These are phyloP conservation scores for Naumovozyma castellii DNA, from an alignment of 805 yeast species.

Conservation along the genomic window DNA sequence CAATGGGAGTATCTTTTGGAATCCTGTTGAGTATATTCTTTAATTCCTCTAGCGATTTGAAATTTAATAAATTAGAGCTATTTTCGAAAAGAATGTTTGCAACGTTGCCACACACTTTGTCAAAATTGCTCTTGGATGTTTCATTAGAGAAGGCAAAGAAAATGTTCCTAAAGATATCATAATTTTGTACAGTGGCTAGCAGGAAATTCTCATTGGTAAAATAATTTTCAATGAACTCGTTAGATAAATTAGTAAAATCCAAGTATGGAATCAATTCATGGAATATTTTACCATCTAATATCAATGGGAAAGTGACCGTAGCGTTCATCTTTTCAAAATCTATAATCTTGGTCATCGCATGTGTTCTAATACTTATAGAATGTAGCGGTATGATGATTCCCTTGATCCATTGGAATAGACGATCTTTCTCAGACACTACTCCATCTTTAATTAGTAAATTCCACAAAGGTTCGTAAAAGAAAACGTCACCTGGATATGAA, in stretches of 20 bases:
- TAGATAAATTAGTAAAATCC: slow-evolving; percentile 5
- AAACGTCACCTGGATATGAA: slow-evolving; percentile 9
- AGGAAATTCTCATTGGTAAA: slow-evolving; percentile 13
- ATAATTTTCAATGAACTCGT: slow-evolving; percentile 10
- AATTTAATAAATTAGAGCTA: slow-evolving; percentile 7
- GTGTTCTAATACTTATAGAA: slow-evolving; percentile 15
- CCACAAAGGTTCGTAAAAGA: slow-evolving; percentile 21
- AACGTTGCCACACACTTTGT: not conserved
- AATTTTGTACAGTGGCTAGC: slow-evolving; percentile 9
- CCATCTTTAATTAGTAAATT: slow-evolving; percentile 1
- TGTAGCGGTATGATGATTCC: slow-evolving; percentile 26
- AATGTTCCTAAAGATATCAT: slow-evolving; percentile 1
- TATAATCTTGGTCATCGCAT: slow-evolving; percentile 8
- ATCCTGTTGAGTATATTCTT: slow-evolving; percentile 9
- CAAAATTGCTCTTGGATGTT: not conserved
- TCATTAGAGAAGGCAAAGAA: not conserved
- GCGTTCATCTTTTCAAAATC: slow-evolving; percentile 17
- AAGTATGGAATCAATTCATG: slow-evolving; percentile 21
- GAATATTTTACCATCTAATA: slow-evolving; percentile 8
- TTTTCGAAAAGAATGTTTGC: slow-evolving; percentile 17
- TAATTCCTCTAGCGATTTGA: slow-evolving; percentile 3
- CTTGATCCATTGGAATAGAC: slow-evolving; percentile 17
- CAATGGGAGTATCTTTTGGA: slow-evolving; percentile 5
- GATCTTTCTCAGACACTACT: slow-evolving; percentile 2
- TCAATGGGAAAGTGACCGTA: slow-evolving; percentile 8